These are phyloP conservation scores for Phytomonas sp. DNA, from an alignment of 208 protist genomes.

Conservation along the genomic window DNA sequence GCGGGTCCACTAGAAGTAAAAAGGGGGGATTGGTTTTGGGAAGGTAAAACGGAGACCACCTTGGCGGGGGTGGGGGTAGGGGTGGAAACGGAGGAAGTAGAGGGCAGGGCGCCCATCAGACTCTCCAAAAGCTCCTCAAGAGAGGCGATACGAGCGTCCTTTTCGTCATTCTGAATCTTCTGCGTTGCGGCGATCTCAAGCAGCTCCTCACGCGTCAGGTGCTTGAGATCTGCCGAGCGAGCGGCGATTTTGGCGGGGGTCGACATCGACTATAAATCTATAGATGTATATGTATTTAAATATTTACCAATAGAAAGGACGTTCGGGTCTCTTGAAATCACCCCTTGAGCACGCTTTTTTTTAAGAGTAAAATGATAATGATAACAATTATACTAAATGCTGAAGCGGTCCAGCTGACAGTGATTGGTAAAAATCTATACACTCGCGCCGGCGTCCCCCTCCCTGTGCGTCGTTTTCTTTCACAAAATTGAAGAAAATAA, in stretches of 20 bases:
- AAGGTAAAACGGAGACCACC: too few species aligned
- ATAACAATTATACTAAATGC: too few species aligned
- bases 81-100: not conserved
- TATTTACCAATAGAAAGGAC: too few species aligned
- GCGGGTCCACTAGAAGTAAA: not conserved
- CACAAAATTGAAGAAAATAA: slow-evolving; percentile 17
- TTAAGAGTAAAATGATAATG: too few species aligned
- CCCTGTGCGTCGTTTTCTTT: not conserved
- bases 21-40: not conserved
- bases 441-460: too few species aligned
- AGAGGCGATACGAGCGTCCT: slow-evolving; percentile 32
- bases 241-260: slow-evolving; percentile 3
- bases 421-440: too few species aligned
- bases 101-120: slow-evolving; percentile 18
- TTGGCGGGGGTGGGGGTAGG: too few species aligned
- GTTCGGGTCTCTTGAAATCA: too few species aligned
- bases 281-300: slow-evolving; percentile 10
- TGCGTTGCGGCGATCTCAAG: slow-evolving; percentile 59
- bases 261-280: not conserved
- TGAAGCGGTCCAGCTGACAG: too few species aligned
- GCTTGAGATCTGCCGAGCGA: slow-evolving; percentile 39
- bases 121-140: slow-evolving; percentile 40
- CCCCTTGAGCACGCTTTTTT: too few species aligned
- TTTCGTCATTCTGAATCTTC: slow-evolving; percentile 37
- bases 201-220: slow-evolving; percentile 43